A percentile compares a stretch with the other conserved stretches of the same genome.
Conservation (phyloP, 1,284 basidiomycete species). For the Ceratobasidium sp. region DNA sequence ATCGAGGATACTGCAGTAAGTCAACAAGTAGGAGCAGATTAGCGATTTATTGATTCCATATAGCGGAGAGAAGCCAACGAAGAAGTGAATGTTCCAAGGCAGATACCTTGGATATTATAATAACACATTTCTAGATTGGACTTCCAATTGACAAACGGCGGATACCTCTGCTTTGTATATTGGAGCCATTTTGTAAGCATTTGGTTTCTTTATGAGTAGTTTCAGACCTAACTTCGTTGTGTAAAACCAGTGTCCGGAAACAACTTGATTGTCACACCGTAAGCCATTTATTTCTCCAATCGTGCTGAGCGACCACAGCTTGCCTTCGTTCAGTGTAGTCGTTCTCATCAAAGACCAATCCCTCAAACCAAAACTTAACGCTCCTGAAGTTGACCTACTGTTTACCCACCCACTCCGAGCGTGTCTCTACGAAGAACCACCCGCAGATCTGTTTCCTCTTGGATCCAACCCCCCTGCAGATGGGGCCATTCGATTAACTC, state of each 20-base stretch:
- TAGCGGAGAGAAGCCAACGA: constrained; percentile 80
- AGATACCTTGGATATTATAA: not conserved
- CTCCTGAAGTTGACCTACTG: constrained; percentile 76
- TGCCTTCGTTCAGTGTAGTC: constrained; percentile 67
- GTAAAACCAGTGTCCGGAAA: constrained; percentile 61
- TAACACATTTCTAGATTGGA: constrained; percentile 69
- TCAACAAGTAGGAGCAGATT: constrained; percentile 39
- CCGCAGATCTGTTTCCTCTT: constrained; percentile 67
- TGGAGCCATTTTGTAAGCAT: constrained; percentile 73
- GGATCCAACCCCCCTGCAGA: constrained; percentile 51
- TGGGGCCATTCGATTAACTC: constrained; percentile 27
- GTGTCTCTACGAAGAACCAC: constrained; percentile 66
- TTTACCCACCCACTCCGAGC: constrained; percentile 84
- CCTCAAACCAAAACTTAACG: constrained; percentile 77
- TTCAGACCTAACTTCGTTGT: not conserved
- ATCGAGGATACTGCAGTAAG: constrained; percentile 83
- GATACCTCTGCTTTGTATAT: constrained; percentile 75
- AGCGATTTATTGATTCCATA: not conserved
- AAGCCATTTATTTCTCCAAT: no score
- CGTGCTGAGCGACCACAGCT: no score
- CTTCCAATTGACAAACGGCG: constrained; percentile 72
- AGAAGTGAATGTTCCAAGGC: constrained; percentile 60
- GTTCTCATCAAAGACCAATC: constrained; percentile 76
- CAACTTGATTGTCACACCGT: constrained; percentile 82
- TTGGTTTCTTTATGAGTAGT: not conserved